Percentiles rank a stretch among this genome's conserved stretches.
Conservation (phyloP, 192 early-diverging fungal species). For the Backusella luteola region DNA sequence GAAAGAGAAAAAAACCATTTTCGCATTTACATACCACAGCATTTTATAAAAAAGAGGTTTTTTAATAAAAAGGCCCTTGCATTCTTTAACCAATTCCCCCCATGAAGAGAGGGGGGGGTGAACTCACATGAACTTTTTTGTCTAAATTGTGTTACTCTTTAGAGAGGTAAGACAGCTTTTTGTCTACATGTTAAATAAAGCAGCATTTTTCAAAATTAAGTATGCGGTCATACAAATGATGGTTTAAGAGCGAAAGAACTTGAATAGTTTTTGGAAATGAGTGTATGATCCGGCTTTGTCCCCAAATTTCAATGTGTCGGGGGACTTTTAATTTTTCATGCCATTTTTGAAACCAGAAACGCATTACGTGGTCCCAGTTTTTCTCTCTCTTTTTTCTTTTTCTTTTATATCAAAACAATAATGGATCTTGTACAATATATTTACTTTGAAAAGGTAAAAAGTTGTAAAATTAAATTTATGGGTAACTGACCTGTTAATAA, state of each 20-base stretch:
- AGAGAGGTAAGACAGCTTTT: neutral
- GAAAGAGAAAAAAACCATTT: neutral
- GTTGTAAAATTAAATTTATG: neutral
- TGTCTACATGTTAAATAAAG: no score
- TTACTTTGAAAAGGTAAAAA: constrained; percentile 33
- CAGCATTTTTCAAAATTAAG: neutral
- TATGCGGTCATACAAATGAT: no score
- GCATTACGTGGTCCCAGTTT: neutral
- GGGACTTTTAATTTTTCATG: neutral
- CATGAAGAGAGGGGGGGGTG: neutral
- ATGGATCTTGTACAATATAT: constrained; percentile 32
- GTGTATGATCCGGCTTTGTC: no score
- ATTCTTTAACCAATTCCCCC: neutral
- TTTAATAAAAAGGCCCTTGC: constrained; percentile 1
- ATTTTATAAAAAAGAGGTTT: neutral
- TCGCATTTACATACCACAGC: neutral
- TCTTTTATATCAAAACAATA: neutral
- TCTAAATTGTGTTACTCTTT: neutral
- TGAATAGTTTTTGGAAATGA: no score
- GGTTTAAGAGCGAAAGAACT: no score
- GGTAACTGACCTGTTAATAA: neutral
- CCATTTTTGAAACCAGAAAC: neutral
- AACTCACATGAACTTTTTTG: neutral
- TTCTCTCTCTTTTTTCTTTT: neutral
- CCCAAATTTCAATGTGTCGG: no score